A percentile compares a stretch with the other conserved stretches of the same genome.
Evolutionary conservation across 192 early-diverging fungal species (phyloP).

Genomic region (Coemansia sp.): DNA sequence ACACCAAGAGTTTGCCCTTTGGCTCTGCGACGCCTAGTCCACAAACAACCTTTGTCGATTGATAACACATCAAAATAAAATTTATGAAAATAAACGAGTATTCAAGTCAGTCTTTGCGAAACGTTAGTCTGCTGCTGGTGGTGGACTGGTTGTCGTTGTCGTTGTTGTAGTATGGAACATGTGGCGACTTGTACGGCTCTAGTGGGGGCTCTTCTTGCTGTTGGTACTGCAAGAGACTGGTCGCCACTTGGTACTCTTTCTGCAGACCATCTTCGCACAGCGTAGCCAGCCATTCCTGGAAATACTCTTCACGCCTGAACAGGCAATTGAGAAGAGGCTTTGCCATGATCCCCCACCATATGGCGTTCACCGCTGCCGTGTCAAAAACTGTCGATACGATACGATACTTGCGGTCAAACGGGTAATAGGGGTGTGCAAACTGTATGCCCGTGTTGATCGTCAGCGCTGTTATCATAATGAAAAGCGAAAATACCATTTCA

Average conservation of each 20-base stretch:
- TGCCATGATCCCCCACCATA: slow-evolving; percentile 35
- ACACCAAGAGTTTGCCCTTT: slow-evolving; percentile 35
- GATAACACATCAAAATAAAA: too few species aligned
- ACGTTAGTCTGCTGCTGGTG: too few species aligned
- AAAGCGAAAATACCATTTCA: slow-evolving; percentile 25
- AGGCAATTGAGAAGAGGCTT: slow-evolving; percentile 20
- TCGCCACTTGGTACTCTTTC: slow-evolving; percentile 17
- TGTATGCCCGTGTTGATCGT: slow-evolving; percentile 16
- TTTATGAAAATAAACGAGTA: too few species aligned
- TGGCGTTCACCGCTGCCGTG: slow-evolving; percentile 12
- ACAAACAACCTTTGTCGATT: too few species aligned
- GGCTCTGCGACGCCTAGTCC: slow-evolving; percentile 25
- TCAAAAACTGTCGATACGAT: slow-evolving; percentile 25
- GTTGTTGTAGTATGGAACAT: too few species aligned
- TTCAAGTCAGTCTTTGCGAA: too few species aligned
- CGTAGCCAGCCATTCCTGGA: slow-evolving; percentile 20
- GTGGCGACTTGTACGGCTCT: too few species aligned
- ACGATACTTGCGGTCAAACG: slow-evolving; percentile 16
- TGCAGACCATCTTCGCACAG: slow-evolving; percentile 28
- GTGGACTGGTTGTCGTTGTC: too few species aligned
- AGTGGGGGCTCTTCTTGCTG: too few species aligned
- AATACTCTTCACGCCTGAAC: slow-evolving; percentile 24
- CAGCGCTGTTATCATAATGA: slow-evolving; percentile 21
- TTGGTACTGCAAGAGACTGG: neutral
- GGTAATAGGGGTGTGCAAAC: slow-evolving; percentile 20